A percentile compares a stretch with the other conserved stretches of the same genome.
Evolutionary conservation across 1,284 basidiomycete genomes (phyloP).

Genomic region (Melampsora americana): DNA sequence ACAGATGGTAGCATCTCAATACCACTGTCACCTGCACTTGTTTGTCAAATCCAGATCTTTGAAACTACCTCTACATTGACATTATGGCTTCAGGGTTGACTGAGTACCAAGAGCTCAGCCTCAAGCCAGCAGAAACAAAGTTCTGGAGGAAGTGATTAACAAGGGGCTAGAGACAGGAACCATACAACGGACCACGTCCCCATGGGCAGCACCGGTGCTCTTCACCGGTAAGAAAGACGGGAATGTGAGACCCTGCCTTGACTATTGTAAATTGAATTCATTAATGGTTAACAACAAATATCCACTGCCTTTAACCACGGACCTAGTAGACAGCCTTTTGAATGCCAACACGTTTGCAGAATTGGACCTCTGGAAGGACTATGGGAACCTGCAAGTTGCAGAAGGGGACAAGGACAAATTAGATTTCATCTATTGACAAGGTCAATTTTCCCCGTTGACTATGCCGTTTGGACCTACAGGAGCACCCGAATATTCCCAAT

Average conservation of each 20-base stretch:
- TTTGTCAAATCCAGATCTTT: too few relatives aligned
- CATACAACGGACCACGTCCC: background rate
- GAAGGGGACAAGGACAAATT: background rate
- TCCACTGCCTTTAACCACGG: background rate
- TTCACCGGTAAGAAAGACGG: background rate
- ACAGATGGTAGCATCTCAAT: too few relatives aligned
- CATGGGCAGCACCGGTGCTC: background rate
- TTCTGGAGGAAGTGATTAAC: background rate
- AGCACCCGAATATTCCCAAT: constrained; percentile 46
- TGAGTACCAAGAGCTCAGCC: too few relatives aligned
- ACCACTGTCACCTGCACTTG: too few relatives aligned
- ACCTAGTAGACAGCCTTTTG: background rate
- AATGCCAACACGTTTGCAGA: background rate
- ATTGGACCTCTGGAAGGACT: background rate
- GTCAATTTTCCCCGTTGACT: constrained; percentile 1
- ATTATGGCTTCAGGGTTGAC: too few relatives aligned
- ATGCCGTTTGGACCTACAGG: constrained; percentile 43
- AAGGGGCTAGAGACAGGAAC: background rate
- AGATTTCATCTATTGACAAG: background rate
- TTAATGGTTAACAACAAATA: background rate
- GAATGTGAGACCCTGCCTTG: too few relatives aligned
- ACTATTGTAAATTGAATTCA: background rate
- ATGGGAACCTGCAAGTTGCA: background rate
- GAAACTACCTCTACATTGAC: too few relatives aligned
- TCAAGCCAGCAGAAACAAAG: too few relatives aligned